phyloP scores from a whole-genome alignment of 352 stramenopile species.

The Phytophthora capsici region DNA sequence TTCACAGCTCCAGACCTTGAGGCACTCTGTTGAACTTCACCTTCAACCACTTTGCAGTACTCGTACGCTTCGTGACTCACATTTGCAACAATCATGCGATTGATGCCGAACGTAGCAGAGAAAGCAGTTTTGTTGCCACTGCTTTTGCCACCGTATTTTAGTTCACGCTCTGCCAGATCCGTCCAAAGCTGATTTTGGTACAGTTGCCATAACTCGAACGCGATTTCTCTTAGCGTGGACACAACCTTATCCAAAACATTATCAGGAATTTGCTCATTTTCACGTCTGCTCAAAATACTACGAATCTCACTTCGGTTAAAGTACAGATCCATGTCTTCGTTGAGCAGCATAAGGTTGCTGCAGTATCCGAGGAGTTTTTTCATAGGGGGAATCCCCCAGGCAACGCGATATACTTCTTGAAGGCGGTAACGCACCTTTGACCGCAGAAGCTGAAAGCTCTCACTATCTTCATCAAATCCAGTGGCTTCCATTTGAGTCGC shows the following conservation, averaged over 20 bases:
- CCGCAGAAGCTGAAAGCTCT: conserved; percentile 25
- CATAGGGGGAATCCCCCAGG: conserved; percentile 63
- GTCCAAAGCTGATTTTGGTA: conserved; percentile 84
- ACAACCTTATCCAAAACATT: conserved; percentile 35
- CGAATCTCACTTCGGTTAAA: conserved; percentile 46
- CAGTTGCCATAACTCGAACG: conserved; percentile 76
- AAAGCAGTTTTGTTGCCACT: conserved; percentile 64
- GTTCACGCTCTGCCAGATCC: conserved; percentile 69
- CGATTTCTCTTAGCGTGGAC: conserved; percentile 36
- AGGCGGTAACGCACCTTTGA: conserved; percentile 55
- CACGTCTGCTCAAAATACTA: conserved; percentile 2
- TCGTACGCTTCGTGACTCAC: conserved; percentile 55
- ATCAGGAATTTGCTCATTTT: conserved; percentile 8
- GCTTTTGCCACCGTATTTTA: conserved; percentile 51
- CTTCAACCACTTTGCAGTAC: conserved; percentile 24
- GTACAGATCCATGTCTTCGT: conserved; percentile 62
- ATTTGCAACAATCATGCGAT: conserved; percentile 61
- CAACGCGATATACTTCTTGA: conserved; percentile 73
- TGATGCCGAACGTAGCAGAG: conserved; percentile 54
- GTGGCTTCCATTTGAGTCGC: conserved; percentile 12
- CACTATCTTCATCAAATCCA: conserved; percentile 19
- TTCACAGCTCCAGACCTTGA: no score
- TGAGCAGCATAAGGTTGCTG: conserved; percentile 79
- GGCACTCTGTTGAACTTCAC: conserved; percentile 5
- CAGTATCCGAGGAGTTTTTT: conserved; percentile 48